These are phyloP conservation scores for Groenewaldozyma sp. DNA, from an alignment of 1,139 yeast species.

Conservation along the genomic window DNA sequence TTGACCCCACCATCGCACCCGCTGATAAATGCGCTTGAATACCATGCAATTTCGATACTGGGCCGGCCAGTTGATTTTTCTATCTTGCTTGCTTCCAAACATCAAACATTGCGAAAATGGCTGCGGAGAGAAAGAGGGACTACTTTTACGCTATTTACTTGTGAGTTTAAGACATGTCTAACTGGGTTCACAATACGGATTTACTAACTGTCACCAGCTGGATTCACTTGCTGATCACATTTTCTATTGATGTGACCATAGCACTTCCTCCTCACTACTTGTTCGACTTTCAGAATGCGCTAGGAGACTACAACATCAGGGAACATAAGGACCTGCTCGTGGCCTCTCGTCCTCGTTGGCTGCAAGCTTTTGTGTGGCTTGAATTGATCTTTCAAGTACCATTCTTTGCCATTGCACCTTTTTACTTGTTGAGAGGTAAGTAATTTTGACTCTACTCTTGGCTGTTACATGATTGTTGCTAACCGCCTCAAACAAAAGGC, in stretches of 20 bases:
- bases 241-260: constrained; percentile 64
- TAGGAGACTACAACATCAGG: constrained; percentile 50
- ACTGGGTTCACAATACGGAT: background rate
- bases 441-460: background rate
- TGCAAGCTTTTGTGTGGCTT: constrained; percentile 55
- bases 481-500: constrained; percentile 6
- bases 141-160: constrained; percentile 44
- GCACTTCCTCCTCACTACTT: constrained; percentile 50
- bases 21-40: too few species aligned
- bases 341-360: constrained; percentile 54
- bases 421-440: constrained; percentile 21
- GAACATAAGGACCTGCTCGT: constrained; percentile 65
- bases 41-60: too few species aligned
- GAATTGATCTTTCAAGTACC: constrained; percentile 76
- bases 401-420: constrained; percentile 45
- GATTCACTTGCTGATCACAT: constrained; percentile 49
- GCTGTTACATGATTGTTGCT: background rate
- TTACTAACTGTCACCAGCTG: background rate
- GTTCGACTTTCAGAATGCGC: constrained; percentile 37
- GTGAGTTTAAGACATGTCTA: constrained; percentile 13
- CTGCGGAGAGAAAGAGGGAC: constrained; percentile 28
- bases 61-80: too few species aligned
- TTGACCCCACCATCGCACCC: too few species aligned
- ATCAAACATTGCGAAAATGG: too few species aligned
- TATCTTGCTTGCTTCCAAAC: too few species aligned